phyloP scores from a whole-genome alignment of 371 early-diverging fungal genomes.

The Mortierella sp. region DNA sequence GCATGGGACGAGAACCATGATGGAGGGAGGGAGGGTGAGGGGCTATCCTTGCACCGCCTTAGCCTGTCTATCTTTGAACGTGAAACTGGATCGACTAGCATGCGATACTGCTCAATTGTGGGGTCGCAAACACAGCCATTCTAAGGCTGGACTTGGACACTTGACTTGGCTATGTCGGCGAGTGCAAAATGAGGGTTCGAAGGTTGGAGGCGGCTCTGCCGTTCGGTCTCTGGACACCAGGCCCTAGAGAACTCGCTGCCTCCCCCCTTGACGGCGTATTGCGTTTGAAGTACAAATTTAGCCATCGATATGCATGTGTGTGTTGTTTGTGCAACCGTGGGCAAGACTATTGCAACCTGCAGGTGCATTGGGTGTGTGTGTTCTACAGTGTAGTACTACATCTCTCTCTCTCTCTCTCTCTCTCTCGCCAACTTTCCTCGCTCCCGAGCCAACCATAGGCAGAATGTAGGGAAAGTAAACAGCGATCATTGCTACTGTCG shows the following conservation, averaged over 20 bases:
- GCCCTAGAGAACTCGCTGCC: neutral
- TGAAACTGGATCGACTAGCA: neutral
- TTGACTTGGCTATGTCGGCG: neutral
- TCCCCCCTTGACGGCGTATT: neutral
- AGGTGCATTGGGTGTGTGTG: neutral
- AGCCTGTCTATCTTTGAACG: neutral
- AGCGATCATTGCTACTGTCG: neutral
- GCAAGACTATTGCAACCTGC: neutral
- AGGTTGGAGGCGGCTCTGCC: neutral
- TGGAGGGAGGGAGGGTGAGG: neutral
- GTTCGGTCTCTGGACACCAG: neutral
- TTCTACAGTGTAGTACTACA: no score
- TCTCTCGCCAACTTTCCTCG: neutral
- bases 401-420: no score
- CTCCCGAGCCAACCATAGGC: neutral
- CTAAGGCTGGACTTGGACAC: no score
- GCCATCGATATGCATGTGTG: neutral
- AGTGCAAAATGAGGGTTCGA: neutral
- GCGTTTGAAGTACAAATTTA: neutral
- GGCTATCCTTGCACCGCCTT: neutral
- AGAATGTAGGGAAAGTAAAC: constrained; percentile 1
- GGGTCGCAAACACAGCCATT: no score
- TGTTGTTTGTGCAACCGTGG: neutral
- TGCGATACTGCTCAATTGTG: neutral
- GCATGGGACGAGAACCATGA: no score